phyloP scores from a whole-genome alignment of 164 flowering plant species.

The Aristolochia fimbriata region DNA sequence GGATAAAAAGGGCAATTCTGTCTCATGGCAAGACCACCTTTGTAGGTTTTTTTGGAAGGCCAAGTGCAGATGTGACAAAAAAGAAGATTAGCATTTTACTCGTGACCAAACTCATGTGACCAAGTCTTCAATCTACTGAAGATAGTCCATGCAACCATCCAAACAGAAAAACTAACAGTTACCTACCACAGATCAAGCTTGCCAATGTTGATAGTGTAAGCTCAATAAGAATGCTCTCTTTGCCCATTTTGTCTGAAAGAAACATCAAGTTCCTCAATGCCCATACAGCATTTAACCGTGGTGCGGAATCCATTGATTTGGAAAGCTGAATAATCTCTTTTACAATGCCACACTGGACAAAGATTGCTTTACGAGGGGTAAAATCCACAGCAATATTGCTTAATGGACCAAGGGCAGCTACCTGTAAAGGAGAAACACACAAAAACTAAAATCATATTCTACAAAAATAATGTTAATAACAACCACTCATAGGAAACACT shows the following conservation, averaged over 20 bases:
- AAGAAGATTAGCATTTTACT: too few relatives aligned
- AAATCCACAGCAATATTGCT: conserved; percentile 80
- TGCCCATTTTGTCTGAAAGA: conserved; percentile 49
- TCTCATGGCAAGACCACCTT: background rate
- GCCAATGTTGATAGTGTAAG: conserved; percentile 52
- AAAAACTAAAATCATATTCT: too few relatives aligned
- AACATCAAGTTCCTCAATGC: conserved; percentile 83
- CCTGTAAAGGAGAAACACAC: conserved; percentile 29
- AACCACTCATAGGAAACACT: too few relatives aligned
- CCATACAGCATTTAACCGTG: conserved; percentile 64
- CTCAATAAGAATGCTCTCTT: conserved; percentile 51
- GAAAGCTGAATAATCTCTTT: conserved; percentile 65
- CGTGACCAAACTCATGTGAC: too few relatives aligned
- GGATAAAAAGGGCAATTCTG: background rate
- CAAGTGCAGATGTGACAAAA: too few relatives aligned
- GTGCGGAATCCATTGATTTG: conserved; percentile 67
- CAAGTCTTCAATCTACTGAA: too few relatives aligned
- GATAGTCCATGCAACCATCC: too few relatives aligned
- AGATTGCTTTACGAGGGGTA: conserved; percentile 38
- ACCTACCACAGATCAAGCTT: conserved; percentile 74
- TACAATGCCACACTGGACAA: conserved; percentile 62
- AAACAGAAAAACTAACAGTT: background rate
- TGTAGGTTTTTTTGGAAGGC: too few relatives aligned
- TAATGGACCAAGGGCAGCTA: conserved; percentile 75
- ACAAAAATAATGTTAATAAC: too few relatives aligned